phyloP scores from a whole-genome alignment of 768 basidiomycete species.

The Kwoniella sp. region DNA sequence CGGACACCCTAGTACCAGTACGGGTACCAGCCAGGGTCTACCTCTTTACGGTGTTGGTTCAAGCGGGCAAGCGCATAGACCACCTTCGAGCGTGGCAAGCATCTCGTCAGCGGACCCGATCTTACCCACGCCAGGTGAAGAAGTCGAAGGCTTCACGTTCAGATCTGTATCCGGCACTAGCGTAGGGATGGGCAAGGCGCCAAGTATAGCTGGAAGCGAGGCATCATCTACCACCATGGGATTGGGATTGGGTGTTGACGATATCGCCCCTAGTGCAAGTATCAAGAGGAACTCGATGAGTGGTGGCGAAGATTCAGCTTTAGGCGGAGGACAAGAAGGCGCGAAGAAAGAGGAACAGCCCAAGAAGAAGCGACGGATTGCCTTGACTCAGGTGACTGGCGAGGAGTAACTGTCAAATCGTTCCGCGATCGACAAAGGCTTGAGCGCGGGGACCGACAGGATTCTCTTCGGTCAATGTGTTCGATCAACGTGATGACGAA shows the following conservation, averaged over 20 bases:
- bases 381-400: conserved; percentile 42
- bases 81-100: conserved; percentile 28
- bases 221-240: conserved; percentile 11
- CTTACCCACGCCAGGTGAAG: conserved; percentile 43
- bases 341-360: conserved; percentile 20
- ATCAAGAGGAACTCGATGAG: neutral
- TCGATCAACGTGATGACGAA: too few species aligned
- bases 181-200: conserved; percentile 3
- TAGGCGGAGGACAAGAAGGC: conserved; percentile 1
- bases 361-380: conserved; percentile 52
- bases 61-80: neutral
- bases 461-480: too few species aligned
- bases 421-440: neutral
- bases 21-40: neutral
- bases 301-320: neutral
- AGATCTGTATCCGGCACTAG: conserved; percentile 2
- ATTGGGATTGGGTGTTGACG: conserved; percentile 20
- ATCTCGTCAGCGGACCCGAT: conserved; percentile 32
- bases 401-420: neutral
- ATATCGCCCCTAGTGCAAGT: conserved; percentile 1
- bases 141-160: conserved; percentile 23
- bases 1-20: neutral
- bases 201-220: conserved; percentile 5
- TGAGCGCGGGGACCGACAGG: neutral
- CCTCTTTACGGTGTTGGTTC: neutral